Base-by-base conservation (phyloP, 2,329 filamentous ascomycete species). In the Simplicillium sp. region DNA sequence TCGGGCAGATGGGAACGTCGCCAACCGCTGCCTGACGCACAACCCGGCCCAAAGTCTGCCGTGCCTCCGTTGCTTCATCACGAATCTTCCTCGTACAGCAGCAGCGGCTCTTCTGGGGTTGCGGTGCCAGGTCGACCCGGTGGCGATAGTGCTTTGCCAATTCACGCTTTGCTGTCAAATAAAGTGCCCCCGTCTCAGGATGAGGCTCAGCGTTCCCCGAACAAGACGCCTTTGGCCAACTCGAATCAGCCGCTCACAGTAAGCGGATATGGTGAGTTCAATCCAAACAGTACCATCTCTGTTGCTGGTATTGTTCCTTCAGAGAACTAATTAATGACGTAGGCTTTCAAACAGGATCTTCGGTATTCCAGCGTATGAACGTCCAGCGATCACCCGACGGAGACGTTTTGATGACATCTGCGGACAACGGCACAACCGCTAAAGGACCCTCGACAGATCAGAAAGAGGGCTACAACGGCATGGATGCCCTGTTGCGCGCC, bases 401-500 rank as follows among this genome's bases (percentile, higher is more conserved):
- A 13, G 56, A 62, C 35, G 54, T 59, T 18, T 34, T 57, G 35
- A 62, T 58, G 55, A 55, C 51, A 7, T 42, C 53, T 12, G 47
- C 51, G 37, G 48, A 53, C 37, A 43, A 49, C 6, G 37, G 44
- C 14, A n/a, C 20, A 9, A 42, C 47, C 4, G 38, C 50, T 13
- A 57, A 59, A 13, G 54, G 59, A 13, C 54, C 50, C 3, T 58
- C 60, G 4, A 47, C 47, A 5, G 53, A 57, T 6, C 31, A 38
- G 3, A 58, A 50, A 36, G 36, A 43, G 9, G 54, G 54, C 3
- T 56, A 79, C 15, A 75, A 80, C 45, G 75, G 76, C 2, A 75
- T 81, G 59, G 76, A 66, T 44, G 76, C 76, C 7, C 58, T 81
- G 11, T 54, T 80, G 2, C 66, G 65, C 45, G 77, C 77, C 9